Evolutionary conservation across 805 yeast genomes (phyloP), one percentile per base, ranked within the genome.

Genomic region (Teunomyces atbi): DNA sequence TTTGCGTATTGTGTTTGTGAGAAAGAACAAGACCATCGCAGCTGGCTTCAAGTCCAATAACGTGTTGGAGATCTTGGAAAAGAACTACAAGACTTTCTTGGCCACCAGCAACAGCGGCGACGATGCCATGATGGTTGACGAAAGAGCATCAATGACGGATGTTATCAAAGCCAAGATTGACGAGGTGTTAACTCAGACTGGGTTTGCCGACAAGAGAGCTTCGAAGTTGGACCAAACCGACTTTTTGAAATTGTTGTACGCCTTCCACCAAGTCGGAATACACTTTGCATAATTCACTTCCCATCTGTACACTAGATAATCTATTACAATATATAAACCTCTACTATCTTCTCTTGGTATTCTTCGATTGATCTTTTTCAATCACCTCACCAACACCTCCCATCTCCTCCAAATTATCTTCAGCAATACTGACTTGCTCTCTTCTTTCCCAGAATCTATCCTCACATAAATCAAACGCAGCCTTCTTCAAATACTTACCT

Each of bases 391-490:
- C 95, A 50, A 89, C 91, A 48, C 96, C 97, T 41, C 96, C 96
- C 64, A 86, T 60, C 56, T 90, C 96, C 66, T 92, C 97, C 56
- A 88, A 68, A 60, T 83, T 81, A 56, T 92, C 98, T 68, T 92
- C 99, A 42, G 88, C 86, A 34, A 82, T 77, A 62, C 95, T 83
- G 19, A 92, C 84, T 58, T 84, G 92, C 57, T 92, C 98, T 69
- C 97, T 83, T 71, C 98, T 86, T 64, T 92, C 98, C 98, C 98
- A 92, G 94, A 96, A 92, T 70, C 99, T 81, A 54, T 86, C 92
- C 66, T 91, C 96, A 64, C 94, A 86, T 50, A 92, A 68, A 51
- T 90, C 97, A 61, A 92, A 92, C 0, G 97, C 85, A 37, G 88
- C 86, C 45, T 85, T 84, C 69, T 92, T 91, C 65, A 92, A 77